These are phyloP conservation scores for Coemansia javaensis DNA, from an alignment of 192 early-diverging fungal genomes.

Conservation along the genomic window DNA sequence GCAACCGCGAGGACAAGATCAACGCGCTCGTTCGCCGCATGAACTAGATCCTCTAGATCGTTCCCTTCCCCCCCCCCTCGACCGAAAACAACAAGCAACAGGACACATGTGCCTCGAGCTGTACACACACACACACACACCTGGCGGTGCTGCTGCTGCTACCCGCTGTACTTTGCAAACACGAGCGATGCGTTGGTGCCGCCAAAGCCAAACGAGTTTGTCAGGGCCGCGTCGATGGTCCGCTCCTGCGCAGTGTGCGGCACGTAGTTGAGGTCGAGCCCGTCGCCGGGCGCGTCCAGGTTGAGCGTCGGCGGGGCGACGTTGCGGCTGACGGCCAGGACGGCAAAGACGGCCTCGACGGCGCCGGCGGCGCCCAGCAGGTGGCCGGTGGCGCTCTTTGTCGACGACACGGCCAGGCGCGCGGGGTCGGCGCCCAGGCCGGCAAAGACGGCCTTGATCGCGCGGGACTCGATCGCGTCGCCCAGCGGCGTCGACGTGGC, in stretches of 20 bases:
- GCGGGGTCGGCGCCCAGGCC: slow-evolving; percentile 55
- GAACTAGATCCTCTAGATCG: slow-evolving; percentile 65
- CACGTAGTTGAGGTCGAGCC: slow-evolving; percentile 81
- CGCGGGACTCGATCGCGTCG: slow-evolving; percentile 79
- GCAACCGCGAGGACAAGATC: slow-evolving; percentile 96
- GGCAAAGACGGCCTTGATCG: slow-evolving; percentile 76
- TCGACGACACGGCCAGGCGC: slow-evolving; percentile 72
- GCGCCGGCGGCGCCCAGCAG: slow-evolving; percentile 93
- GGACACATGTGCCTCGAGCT: neutral
- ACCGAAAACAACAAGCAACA: too few species aligned
- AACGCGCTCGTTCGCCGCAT: slow-evolving; percentile 94
- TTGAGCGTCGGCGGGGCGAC: slow-evolving; percentile 84
- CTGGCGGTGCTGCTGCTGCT: too few species aligned
- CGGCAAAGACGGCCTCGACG: slow-evolving; percentile 86
- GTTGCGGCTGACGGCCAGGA: slow-evolving; percentile 67
- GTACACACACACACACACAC: too few species aligned
- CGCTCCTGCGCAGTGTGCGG: slow-evolving; percentile 62
- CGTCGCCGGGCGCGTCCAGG: slow-evolving; percentile 53
- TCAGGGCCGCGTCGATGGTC: slow-evolving; percentile 60
- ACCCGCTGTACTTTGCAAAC: slow-evolving; percentile 51
- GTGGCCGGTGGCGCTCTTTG: slow-evolving; percentile 90
- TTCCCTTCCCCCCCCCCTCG: too few species aligned
- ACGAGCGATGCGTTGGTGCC: slow-evolving; percentile 70
- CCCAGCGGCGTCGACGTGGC: slow-evolving; percentile 85
- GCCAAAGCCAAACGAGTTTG: slow-evolving; percentile 80